Base-by-base conservation (phyloP, 2,329 filamentous ascomycete species). In the Microdochium trichocladiopsis region DNA sequence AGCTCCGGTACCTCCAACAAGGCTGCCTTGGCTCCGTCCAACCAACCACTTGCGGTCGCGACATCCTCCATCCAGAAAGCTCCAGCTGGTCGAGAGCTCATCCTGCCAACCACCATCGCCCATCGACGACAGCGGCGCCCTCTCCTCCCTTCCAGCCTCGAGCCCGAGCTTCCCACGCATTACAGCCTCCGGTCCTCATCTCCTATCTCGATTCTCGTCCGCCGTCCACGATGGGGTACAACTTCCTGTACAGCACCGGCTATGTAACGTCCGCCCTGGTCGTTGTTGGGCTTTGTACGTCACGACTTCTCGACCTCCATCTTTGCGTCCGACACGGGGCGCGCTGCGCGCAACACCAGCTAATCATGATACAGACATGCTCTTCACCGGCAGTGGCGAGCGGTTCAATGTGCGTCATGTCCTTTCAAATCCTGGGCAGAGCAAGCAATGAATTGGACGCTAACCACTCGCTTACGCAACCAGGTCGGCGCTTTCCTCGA, bases 301-400 rank as follows among this genome's bases (percentile, higher is more conserved):
- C 41, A 22, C 41, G 6, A 24, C 12, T 33, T 25, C 23, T 25
- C 45, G 36, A 21, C 16, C 12, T 25, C 43, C n/a, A n/a, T 23
- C 5, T 12, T 23, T 50, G 45, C n/a, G 31, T 3, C 28, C 16
- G 33, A 23, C 5, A 18, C 14, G 18, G 3, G n/a, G 9, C 22
- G 9, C 25, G 14, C 22, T 12, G 25, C 21, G 25, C 16, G 41
- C 41, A 12, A 5, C 41, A 22, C 6, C 8, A 45, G 41, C 41
- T 45, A 18, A 45, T 18, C 21, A 45, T 10, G 18, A 23, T 16
- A 58, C 71, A 99, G 94, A 99, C 74, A 95, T 99, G 90, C 90
- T 99, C 69, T 96, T 99, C 69, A 95, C 94, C 66, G 91, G 90
- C 67, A 91, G 89, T 70, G 94, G 95, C 68, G 93, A 99, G 79